These are phyloP conservation scores for Schrenkiella parvula DNA, from an alignment of 345 rosid species.

Conservation along the genomic window DNA sequence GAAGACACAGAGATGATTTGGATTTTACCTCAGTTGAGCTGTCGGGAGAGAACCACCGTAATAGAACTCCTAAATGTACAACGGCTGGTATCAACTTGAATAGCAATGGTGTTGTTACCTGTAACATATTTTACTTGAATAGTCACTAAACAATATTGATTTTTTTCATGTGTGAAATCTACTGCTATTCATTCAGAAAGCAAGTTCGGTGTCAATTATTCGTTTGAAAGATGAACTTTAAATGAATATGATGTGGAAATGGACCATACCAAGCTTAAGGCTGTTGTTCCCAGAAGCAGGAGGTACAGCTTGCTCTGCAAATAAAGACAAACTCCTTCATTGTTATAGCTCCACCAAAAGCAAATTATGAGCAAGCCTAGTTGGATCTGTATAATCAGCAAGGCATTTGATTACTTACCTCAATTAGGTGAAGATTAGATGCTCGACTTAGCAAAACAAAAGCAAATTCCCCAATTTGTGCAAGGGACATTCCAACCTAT, in stretches of 20 bases:
- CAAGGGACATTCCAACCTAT: conserved; percentile 92
- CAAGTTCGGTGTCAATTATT: background rate
- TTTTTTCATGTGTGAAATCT: background rate
- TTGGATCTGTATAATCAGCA: background rate
- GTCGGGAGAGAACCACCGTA: conserved; percentile 89
- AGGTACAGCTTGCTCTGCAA: conserved; percentile 81
- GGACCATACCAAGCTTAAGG: conserved; percentile 55
- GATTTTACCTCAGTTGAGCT: conserved; percentile 60
- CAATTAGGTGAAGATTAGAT: conserved; percentile 92
- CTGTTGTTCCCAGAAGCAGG: conserved; percentile 94
- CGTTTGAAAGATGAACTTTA: background rate
- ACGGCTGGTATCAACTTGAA: conserved; percentile 95
- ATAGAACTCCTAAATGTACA: conserved; percentile 79
- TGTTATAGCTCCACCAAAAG: background rate
- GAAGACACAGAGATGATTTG: background rate
- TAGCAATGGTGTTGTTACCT: conserved; percentile 97
- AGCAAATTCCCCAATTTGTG: conserved; percentile 97
- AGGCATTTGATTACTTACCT: conserved; percentile 45
- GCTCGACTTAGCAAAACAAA: conserved; percentile 98
- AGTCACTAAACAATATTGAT: background rate
- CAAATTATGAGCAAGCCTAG: background rate
- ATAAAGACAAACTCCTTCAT: background rate
- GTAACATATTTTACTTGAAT: background rate
- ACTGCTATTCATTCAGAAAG: background rate
- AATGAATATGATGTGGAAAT: background rate